Conservation (phyloP, 495 filamentous ascomycete species). For the Penicillium angulare region DNA sequence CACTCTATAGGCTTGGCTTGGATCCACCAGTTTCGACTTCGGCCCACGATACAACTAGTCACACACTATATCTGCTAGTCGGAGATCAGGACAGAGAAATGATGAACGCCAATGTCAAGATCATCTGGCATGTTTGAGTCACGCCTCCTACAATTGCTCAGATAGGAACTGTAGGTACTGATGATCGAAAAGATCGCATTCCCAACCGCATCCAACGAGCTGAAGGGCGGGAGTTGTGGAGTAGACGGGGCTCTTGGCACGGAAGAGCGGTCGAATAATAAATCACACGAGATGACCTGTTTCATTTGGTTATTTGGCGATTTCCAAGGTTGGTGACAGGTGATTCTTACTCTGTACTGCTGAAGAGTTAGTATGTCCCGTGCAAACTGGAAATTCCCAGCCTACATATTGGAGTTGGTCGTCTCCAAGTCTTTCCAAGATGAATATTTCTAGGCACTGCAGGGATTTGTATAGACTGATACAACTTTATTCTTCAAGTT, state of each 20-base stretch:
- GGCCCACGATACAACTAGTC: neutral
- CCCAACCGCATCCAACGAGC: too few species aligned
- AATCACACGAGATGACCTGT: neutral
- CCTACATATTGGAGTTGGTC: too few species aligned
- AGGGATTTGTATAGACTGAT: too few species aligned
- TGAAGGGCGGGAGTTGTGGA: too few species aligned
- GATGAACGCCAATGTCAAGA: neutral
- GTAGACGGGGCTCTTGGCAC: neutral
- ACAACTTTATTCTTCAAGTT: too few species aligned
- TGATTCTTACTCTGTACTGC: slow-evolving; percentile 9
- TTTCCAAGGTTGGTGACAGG: too few species aligned
- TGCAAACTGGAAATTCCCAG: too few species aligned
- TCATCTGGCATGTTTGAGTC: neutral
- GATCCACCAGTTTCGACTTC: slow-evolving; percentile 1
- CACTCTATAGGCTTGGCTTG: slow-evolving; percentile 2
- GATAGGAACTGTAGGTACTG: too few species aligned
- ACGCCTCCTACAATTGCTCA: neutral
- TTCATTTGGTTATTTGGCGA: neutral
- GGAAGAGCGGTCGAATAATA: neutral
- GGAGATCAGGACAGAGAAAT: neutral
- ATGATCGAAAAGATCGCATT: too few species aligned
- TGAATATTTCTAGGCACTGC: too few species aligned
- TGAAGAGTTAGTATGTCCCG: slow-evolving; percentile 16
- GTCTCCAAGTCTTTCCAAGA: too few species aligned
- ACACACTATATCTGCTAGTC: too few species aligned